Percentiles rank a stretch among this genome's conserved stretches.
Evolutionary conservation across 2,329 filamentous ascomycete species (phyloP).

Genomic region (Monilinia fructigena): DNA sequence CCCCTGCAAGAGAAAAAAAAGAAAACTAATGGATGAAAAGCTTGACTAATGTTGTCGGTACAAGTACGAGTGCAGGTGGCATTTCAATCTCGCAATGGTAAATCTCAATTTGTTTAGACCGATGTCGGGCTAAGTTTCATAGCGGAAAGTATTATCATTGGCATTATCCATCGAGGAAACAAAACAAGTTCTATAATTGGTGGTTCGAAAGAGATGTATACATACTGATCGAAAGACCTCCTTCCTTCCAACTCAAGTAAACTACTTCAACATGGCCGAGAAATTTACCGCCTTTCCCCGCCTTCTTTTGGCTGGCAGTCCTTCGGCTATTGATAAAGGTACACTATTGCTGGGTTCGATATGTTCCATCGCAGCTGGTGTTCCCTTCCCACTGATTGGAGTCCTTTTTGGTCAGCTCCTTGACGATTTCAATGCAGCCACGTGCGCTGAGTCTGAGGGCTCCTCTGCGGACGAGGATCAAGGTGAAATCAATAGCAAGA

Average conservation of each 20-base stretch:
- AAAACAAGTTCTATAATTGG: constrained; percentile 16
- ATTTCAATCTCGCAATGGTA: constrained; percentile 2
- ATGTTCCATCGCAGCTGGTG: constrained; percentile 50
- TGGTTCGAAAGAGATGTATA: neutral
- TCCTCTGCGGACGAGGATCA: constrained; percentile 16
- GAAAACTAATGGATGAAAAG: constrained; percentile 6
- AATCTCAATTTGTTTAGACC: neutral
- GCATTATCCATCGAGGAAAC: neutral
- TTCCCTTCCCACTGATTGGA: constrained; percentile 62
- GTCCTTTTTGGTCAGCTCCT: constrained; percentile 65
- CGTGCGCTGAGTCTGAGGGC: constrained; percentile 34
- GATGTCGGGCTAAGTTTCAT: constrained; percentile 1
- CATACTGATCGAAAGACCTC: constrained; percentile 4
- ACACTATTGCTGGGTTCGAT: constrained; percentile 43
- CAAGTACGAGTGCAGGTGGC: neutral
- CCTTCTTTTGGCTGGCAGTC: constrained; percentile 27
- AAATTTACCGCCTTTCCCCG: constrained; percentile 25
- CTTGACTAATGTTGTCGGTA: constrained; percentile 8
- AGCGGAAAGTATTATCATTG: neutral
- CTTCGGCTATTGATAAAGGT: constrained; percentile 34
- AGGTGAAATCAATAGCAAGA: constrained; percentile 43
- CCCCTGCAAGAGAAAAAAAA: neutral
- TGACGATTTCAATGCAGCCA: constrained; percentile 58
- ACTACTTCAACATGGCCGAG: constrained; percentile 20
- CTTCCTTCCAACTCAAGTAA: constrained; percentile 1